A percentile compares a stretch with the other conserved stretches of the same genome.
These are phyloP conservation scores for Orbilia blumenaviensis DNA, from an alignment of 2,329 filamentous ascomycete species.

Conservation along the genomic window DNA sequence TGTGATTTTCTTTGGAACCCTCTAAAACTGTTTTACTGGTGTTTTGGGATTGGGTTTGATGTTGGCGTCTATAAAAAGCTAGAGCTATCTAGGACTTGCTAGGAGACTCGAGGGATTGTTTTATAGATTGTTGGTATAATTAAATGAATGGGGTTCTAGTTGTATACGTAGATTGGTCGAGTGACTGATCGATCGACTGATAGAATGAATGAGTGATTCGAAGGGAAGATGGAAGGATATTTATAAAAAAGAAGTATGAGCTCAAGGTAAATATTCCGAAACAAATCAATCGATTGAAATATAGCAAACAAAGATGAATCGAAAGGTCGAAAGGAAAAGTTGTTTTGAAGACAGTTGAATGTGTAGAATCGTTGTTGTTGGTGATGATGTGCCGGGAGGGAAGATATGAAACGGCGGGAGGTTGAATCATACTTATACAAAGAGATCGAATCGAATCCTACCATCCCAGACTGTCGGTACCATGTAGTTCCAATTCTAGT, in stretches of 20 bases:
- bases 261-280: constrained; percentile 28
- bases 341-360: constrained; percentile 25
- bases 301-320: constrained; percentile 35
- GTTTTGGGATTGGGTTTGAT: not conserved
- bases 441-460: constrained; percentile 48
- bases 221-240: constrained; percentile 4
- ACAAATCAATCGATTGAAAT: constrained; percentile 41
- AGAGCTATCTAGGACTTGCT: constrained; percentile 35
- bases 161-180: constrained; percentile 21
- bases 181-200: not conserved
- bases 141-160: constrained; percentile 16
- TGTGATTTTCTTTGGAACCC: constrained; percentile 34
- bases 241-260: not conserved
- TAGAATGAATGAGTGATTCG: constrained; percentile 16
- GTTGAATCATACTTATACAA: constrained; percentile 54
- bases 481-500: constrained; percentile 48
- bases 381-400: constrained; percentile 48
- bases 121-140: constrained; percentile 22
- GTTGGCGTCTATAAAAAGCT: constrained; percentile 8
- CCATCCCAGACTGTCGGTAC: constrained; percentile 48
- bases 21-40: constrained; percentile 2
- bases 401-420: constrained; percentile 48
- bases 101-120: not conserved
- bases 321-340: constrained; percentile 11
- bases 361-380: constrained; percentile 46